Evolutionary conservation across 192 early-diverging fungal genomes (phyloP), one percentile per base, ranked within the genome.

Genomic region (Coemansia sp.): DNA sequence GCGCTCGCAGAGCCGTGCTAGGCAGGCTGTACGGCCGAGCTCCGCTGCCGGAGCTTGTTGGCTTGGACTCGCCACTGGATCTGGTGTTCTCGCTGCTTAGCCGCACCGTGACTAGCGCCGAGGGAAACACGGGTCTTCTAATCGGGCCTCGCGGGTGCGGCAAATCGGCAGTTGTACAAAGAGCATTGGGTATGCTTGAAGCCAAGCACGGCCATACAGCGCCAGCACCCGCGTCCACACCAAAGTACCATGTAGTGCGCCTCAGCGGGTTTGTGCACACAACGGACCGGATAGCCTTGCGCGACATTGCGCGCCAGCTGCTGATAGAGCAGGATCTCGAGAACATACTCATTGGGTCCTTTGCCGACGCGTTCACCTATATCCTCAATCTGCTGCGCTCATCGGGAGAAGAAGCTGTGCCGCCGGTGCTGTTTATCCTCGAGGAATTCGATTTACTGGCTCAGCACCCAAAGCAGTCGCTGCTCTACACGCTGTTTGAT

Each of bases 381-480:
- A 64, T 76, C 39, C 66, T 79, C 21, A 70, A 70, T 50, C 72
- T 76, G 13, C 37, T 81, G 69, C 69, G 73, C 35, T 39, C 61
- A 11, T 48, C 38, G 0, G 64, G 31, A 28, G 68, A 52, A 43
- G 48, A 25, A 9, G 13, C 55, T 6, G 42, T 53, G n/a, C 50
- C 35, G 23, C 67, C 55, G 9, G 66, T 98, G 4, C 71, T 99
- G 18, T 91, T 99, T 79, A 78, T 96, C 14, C 75, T 99, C 42
- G 96, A 99, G 43, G 94, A 96, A 66, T 93, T 99, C 73, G 95
- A 98, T 75, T 69, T 92, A 34, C 93, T 99, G 77, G 91, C 93
- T 0, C 85, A 90, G 59, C 94, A 97, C 62, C 87, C 92, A n/a
- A 95, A 94, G 57, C 95, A 99, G 66, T 85, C 90, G 2, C 82